Evolutionary conservation across 2,329 filamentous ascomycete species (phyloP), one percentile per base, ranked within the genome.

Genomic region (Fusarium bactridioides): DNA sequence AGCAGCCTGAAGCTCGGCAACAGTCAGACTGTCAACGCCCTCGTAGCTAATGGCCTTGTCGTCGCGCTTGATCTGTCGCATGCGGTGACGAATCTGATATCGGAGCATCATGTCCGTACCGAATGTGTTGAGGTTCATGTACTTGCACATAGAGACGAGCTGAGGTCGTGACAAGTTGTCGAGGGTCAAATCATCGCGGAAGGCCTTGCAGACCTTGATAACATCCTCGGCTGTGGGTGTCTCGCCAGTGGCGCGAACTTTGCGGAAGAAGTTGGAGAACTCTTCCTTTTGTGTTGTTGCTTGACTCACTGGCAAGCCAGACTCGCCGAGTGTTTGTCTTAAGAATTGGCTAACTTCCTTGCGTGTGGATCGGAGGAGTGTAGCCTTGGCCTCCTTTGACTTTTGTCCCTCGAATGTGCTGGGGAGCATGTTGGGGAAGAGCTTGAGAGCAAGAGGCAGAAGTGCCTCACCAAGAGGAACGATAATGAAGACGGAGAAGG

Each of bases 11-110:
- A 99, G 88, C 82, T 99, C 96, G 4, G 92, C 88, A 1, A 98
- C 94, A n/a, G 94, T 97, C 58, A 99, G 89, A 60, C 92, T 95
- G 68, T 97, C 94, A 35, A 99, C 92, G 38, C 96, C 95, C 83
- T 99, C 96, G 79, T 92, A 97, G 81, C 91, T 93, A 80, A 99
- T 99, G 72, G 95, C 94, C 74, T 91, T 92, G 84, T 99, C 96
- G 79, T 99, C 96, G 72, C 95, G 92, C 90, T 99, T 99, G 87
- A 98, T 98, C 84, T 99, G 96, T 77, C 95, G 91, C 96, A 99
- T 99, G 71, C 95, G 93, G 84, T 98, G 95, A 65, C 96, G 94
- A 78, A 99, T 91, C 81, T 97, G 94, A 84, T 99, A 99, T 61
- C 96, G 93, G 57, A 99, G 91, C 93, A 99, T 97, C 82, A 94